Base-by-base conservation (phyloP, 2,329 filamentous ascomycete genomes). In the Cladobotryum mycophilum region DNA sequence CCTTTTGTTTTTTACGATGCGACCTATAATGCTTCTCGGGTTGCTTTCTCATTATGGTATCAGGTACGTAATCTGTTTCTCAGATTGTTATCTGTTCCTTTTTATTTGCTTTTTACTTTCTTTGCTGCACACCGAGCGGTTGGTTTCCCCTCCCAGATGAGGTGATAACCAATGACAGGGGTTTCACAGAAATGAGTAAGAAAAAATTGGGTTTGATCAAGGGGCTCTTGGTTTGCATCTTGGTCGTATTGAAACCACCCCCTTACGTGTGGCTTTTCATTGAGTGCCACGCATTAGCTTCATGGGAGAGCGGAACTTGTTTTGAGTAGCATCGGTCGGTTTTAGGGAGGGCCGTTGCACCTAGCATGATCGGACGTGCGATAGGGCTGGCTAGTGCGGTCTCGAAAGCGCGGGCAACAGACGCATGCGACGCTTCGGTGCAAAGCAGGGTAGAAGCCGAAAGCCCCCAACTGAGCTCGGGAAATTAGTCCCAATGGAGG, bases 321-420 rank as follows among this genome's bases (percentile, higher is more conserved):
- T 30, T 30, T 30, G 41, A 34, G 45, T 33, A 35, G 25, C 41
- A 42, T 22, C 40, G 15, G 40, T 22, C 17, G 25, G 25, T 30
- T 42, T 42, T 6, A 22, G 18, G 40, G 18, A 42, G 25, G 25
- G 25, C 25, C 25, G 25, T 30, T 30, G 25, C 9, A 30, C 25
- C 25, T 30, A 30, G 25, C 25, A 30, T 30, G 25, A 30, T 43
- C 33, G 30, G 41, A 44, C 17, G 18, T 30, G 25, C 41, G 36
- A 33, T 50, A 50, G 48, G 48, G 48, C 48, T 50, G 48, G 48
- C 15, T 18, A 38, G 30, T 25, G 49, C 34, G 22, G 41, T 30
- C 25, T 30, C 25, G 25, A 30, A 30, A 30, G 25, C 25, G 43
- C 43, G 40, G 35, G 1, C 22, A 15, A 34, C 30, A 14, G 40